These are phyloP conservation scores for Geotrichum macrosporum DNA, from an alignment of 1,139 yeast species.

Conservation along the genomic window DNA sequence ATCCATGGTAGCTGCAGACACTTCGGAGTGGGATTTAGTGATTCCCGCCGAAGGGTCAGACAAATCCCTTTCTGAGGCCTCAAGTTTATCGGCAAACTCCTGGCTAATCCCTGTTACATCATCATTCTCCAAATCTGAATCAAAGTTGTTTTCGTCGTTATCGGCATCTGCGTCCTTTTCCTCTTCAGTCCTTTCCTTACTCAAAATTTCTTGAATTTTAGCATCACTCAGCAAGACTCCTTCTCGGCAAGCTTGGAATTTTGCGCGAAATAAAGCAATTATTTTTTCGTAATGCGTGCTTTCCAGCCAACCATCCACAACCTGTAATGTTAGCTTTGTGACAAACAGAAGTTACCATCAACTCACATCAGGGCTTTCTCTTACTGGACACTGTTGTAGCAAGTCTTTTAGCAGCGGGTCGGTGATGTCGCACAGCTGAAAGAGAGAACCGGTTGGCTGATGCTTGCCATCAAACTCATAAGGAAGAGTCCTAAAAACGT, in stretches of 20 bases:
- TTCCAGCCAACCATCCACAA: conserved; percentile 64
- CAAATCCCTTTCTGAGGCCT: conserved; percentile 7
- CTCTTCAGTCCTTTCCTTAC: conserved; percentile 26
- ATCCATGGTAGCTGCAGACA: conserved; percentile 7
- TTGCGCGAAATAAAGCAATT: conserved; percentile 12
- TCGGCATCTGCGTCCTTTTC: conserved; percentile 26
- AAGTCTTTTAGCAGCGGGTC: conserved; percentile 59
- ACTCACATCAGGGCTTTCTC: conserved; percentile 34
- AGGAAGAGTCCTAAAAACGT: conserved; percentile 35
- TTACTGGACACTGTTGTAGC: conserved; percentile 41
- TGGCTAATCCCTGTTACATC: conserved; percentile 1
- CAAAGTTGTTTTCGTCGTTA: conserved; percentile 7
- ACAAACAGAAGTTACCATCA: not conserved
- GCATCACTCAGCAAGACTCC: conserved; percentile 4
- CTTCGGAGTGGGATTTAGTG: conserved; percentile 12
- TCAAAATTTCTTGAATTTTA: conserved; percentile 10
- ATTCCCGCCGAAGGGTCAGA: not conserved
- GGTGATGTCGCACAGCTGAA: conserved; percentile 76
- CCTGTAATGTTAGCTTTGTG: not conserved
- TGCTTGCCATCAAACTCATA: conserved; percentile 70
- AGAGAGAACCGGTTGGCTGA: conserved; percentile 64
- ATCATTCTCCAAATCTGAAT: conserved; percentile 19
- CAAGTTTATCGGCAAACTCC: conserved; percentile 11
- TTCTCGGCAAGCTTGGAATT: conserved; percentile 4
- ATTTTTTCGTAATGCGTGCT: conserved; percentile 30